Conservation (phyloP, 768 basidiomycete species). For the Amanita inopinata region DNA sequence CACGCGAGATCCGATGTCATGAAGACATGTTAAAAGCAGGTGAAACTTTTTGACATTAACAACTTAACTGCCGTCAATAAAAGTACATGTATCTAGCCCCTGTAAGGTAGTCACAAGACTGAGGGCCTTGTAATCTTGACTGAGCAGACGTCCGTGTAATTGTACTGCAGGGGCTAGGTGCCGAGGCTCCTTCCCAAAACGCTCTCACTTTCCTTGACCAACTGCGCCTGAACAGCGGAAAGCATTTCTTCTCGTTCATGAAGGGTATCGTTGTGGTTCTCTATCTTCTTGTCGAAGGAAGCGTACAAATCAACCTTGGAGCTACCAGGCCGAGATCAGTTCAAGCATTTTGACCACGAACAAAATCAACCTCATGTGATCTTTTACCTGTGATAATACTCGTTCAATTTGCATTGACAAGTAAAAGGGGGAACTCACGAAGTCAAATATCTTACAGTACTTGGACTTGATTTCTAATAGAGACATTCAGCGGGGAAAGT, state of each 20-base stretch:
- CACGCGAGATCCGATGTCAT: too few relatives aligned
- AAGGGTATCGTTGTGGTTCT: slow-evolving; percentile 29
- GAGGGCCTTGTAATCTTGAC: neutral
- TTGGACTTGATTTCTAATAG: slow-evolving; percentile 30
- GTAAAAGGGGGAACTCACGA: slow-evolving; percentile 25
- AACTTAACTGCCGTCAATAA: too few relatives aligned
- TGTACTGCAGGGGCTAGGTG: neutral
- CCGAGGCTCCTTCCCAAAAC: slow-evolving; percentile 20
- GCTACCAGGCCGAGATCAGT: slow-evolving; percentile 17
- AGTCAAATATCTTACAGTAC: slow-evolving; percentile 38
- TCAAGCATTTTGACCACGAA: slow-evolving; percentile 8
- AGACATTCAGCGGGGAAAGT: neutral
- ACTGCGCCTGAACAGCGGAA: slow-evolving; percentile 22
- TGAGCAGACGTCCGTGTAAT: too few relatives aligned
- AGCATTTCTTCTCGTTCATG: slow-evolving; percentile 31
- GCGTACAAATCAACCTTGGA: slow-evolving; percentile 39
- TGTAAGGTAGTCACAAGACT: neutral
- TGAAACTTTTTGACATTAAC: too few relatives aligned
- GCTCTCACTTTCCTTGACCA: slow-evolving; percentile 32
- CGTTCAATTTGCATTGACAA: neutral
- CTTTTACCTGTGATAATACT: slow-evolving; percentile 28
- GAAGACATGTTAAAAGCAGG: too few relatives aligned
- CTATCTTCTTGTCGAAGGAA: slow-evolving; percentile 30
- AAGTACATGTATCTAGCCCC: too few relatives aligned
- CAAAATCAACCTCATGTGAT: slow-evolving; percentile 33